Base-by-base conservation (phyloP, 805 yeast genomes). In the Pichia thaimueangensis region DNA sequence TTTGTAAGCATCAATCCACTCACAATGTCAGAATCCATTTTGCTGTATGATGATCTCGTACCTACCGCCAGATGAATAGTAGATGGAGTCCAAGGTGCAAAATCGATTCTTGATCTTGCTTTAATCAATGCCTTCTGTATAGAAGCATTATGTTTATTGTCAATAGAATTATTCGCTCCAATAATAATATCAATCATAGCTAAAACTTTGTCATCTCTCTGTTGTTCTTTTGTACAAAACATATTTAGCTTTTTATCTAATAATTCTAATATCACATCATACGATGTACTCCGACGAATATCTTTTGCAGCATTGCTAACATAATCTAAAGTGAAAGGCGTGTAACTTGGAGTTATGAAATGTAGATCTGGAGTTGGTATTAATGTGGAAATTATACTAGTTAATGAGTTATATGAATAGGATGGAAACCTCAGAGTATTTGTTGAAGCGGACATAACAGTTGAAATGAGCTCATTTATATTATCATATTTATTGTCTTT, bases 361-460 rank as follows among this genome's bases (percentile, higher is more conserved):
- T 87, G 95, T 51, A 84, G 66, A 35, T 82, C 82, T 1, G 95
- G 95, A 0, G 87, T 81, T 2, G 97, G 96, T 2, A 93, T 76
- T 50, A 93, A 63, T 1, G 91, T 78, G 1, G 96, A 80, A 38
- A 87, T 63, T 15, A 93, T 78, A 37, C 94, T 82, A 10, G 88
- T 85, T 51, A 84, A 65, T 4, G 95, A 86, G 56, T 83, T 85
- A 69, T 86, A 89, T 75, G 88, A 82, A 64, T 87, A 87, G 37
- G 93, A 81, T 4, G 98, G 98, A 59, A 48, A 45, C 51, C 98
- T 70, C 35, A 93, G 64, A 0, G 97, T 85, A 47, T 91, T 86
- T 2, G 97, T 86, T 3, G 87, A 68, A 0, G 89, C 80, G 0
- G 95, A 80, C 70, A 88, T 76, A 9, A 86, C 87, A 8, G 88